Evolutionary conservation across 2,329 filamentous ascomycete genomes (phyloP).

Genomic region (Fusarium clavum): DNA sequence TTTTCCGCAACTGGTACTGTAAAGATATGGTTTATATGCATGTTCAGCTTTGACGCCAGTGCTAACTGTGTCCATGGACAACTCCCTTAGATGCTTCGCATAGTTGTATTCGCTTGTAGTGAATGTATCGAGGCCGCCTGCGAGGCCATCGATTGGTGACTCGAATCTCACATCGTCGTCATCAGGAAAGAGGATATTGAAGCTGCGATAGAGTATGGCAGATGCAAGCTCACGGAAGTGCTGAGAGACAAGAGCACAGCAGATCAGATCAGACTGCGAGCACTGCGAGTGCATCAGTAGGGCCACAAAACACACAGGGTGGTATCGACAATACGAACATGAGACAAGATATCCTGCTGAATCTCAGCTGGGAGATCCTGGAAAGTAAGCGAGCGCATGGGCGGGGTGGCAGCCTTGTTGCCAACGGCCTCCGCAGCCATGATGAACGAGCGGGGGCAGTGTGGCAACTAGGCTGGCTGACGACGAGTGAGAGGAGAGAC

Average conservation of each 20-base stretch:
- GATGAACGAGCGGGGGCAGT: constrained; percentile 42
- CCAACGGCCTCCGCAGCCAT: constrained; percentile 53
- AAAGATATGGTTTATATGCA: constrained; percentile 66
- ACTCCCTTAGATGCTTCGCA: constrained; percentile 65
- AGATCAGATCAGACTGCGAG: constrained; percentile 64
- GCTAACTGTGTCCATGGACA: constrained; percentile 67
- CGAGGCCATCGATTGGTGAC: constrained; percentile 66
- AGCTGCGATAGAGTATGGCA: constrained; percentile 68
- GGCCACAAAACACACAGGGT: neutral
- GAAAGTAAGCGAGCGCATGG: constrained; percentile 49
- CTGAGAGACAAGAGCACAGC: constrained; percentile 67
- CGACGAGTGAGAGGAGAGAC: neutral
- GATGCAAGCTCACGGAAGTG: constrained; percentile 69
- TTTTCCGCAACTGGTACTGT: constrained; percentile 68
- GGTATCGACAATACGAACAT: constrained; percentile 53
- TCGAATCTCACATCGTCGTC: constrained; percentile 65
- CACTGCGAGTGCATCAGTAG: constrained; percentile 55
- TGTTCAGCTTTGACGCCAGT: constrained; percentile 64
- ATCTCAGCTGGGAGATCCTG: constrained; percentile 61
- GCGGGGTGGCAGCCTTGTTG: constrained; percentile 44
- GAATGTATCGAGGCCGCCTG: constrained; percentile 70
- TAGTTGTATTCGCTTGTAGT: constrained; percentile 73
- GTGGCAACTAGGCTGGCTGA: constrained; percentile 29
- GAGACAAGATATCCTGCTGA: constrained; percentile 60
- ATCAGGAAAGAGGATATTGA: constrained; percentile 71